Conservation (phyloP, 1,139 yeast species). For the Protomyces pachydermus region DNA sequence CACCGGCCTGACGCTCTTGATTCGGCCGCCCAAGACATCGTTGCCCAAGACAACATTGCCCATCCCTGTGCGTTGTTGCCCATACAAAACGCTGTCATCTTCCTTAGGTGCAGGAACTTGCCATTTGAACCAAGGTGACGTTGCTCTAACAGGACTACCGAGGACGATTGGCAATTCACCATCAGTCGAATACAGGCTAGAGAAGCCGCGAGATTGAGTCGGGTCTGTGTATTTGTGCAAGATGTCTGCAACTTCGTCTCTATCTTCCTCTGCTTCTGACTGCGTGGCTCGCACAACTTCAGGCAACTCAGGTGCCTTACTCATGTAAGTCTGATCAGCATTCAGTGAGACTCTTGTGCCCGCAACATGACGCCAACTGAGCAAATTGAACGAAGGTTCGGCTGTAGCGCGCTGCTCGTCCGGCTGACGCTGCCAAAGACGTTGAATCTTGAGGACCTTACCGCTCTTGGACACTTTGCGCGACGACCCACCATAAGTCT, state of each 20-base stretch:
- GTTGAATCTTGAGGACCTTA: background rate
- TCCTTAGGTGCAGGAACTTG: background rate
- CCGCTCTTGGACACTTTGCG: background rate
- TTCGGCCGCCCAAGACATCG: background rate
- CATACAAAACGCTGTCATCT: background rate
- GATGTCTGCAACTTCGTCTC: background rate
- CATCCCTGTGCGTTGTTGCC: background rate
- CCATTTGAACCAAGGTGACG: background rate
- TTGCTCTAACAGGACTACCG: background rate
- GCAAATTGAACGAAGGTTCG: background rate
- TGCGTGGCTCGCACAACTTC: background rate
- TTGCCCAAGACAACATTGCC: background rate
- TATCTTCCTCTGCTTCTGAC: background rate
- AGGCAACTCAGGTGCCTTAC: background rate
- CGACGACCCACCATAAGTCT: background rate
- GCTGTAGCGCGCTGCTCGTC: background rate
- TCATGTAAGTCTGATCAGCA: background rate
- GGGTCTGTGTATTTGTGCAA: background rate
- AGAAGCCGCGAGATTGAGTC: background rate
- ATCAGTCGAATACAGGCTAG: background rate
- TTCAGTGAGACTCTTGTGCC: background rate
- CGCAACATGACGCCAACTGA: background rate
- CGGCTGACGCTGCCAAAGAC: background rate
- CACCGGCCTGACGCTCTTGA: background rate
- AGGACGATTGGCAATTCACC: background rate